Conservation (phyloP, 2,329 filamentous ascomycete species). For the Claviceps monticola region DNA sequence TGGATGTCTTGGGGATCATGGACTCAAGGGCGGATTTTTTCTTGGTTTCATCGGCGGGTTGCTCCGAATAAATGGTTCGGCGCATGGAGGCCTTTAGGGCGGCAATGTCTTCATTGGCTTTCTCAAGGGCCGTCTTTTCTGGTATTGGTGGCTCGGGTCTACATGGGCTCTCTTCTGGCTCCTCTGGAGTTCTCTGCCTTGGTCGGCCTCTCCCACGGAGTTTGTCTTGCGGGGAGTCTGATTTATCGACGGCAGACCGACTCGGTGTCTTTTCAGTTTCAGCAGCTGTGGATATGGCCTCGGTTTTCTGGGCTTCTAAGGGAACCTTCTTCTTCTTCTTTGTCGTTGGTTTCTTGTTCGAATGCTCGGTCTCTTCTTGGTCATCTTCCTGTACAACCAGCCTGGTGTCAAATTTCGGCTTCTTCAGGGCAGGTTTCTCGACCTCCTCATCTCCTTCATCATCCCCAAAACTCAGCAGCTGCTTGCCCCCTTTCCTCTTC, state of each 20-base stretch:
- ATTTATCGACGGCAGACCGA: background rate
- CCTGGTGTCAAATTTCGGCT: conserved; percentile 65
- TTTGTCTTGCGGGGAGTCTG: background rate
- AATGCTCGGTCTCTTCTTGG: conserved; percentile 13
- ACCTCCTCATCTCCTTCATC: conserved; percentile 46
- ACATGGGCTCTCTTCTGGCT: conserved; percentile 11
- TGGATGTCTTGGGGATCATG: conserved; percentile 60
- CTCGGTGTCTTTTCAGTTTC: conserved; percentile 7
- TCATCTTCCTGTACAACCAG: conserved; percentile 46
- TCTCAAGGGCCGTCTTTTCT: conserved; percentile 43
- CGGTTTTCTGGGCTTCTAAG: conserved; percentile 18
- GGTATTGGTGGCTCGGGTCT: conserved; percentile 16
- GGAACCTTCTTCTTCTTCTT: conserved; percentile 14
- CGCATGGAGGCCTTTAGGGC: conserved; percentile 73
- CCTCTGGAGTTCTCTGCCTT: conserved; percentile 3
- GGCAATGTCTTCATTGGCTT: conserved; percentile 67
- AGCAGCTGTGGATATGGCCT: background rate
- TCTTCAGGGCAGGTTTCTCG: conserved; percentile 49
- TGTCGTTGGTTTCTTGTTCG: conserved; percentile 11
- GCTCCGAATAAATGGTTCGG: conserved; percentile 39
- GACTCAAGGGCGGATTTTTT: conserved; percentile 56
- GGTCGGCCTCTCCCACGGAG: background rate
- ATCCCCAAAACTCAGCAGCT: conserved; percentile 64
- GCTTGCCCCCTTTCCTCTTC: conserved; percentile 64
- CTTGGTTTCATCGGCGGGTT: conserved; percentile 34